Base-by-base conservation (phyloP, 768 basidiomycete species). In the Boletus pseudo-olivaceus region DNA sequence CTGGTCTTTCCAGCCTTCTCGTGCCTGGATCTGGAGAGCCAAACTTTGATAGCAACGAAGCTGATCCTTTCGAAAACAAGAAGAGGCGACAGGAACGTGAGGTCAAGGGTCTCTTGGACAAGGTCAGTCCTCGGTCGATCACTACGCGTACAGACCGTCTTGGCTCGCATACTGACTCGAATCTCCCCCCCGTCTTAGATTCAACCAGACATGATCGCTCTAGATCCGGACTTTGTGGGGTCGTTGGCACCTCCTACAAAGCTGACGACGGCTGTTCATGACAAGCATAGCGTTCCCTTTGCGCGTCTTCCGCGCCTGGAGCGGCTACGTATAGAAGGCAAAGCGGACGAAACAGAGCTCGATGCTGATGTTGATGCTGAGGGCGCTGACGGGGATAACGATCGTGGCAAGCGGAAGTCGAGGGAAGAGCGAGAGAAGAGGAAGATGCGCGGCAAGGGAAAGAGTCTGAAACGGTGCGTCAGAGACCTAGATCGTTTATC, bases 1-100 rank as follows among this genome's bases (percentile, higher is more conserved):
- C 76, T 0, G 96, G 96, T 1, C 75, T 98, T 17, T 90, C 90
- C 5, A 88, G 82, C 39, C 80, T 98, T 47, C 78, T 98, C 51
- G 87, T 98, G 0, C 97, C 97, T 0, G 96, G 96, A 27, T 75
- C 86, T 9, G 97, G 96, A 33, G 95, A 98, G 70, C 84, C 95
- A 43, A 94, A 97, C 76, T 96, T 94, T 68, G 97, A 99, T 65
- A 90, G 88, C 54, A 70, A 79, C 14, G 97, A 98, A 70, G 91
- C 93, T 0, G 95, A 99, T 81, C 93, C 95, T 3, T 98, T 89
- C 74, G 96, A 99, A 72, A 82, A 86, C 64, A 84, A 81, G 69
- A 85, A 83, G 57, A 78, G 88, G 20, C 73, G 93, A 53, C 78
- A 90, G 51, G 97, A 98, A 74, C 79, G 90, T 53, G 97, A 98